These are phyloP conservation scores for Byssochlamys sp. DNA, from an alignment of 2,329 filamentous ascomycete species.

Conservation along the genomic window DNA sequence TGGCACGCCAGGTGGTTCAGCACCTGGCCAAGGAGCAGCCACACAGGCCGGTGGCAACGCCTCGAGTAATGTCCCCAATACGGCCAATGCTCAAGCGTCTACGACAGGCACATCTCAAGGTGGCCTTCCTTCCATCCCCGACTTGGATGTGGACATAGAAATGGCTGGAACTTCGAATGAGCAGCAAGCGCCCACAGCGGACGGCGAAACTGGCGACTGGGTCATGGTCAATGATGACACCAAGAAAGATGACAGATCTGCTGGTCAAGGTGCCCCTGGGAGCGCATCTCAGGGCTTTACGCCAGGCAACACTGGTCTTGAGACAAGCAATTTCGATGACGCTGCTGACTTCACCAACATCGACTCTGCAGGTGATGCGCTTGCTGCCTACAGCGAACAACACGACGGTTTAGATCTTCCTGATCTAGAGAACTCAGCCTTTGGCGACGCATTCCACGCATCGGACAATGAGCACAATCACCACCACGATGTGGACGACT, in stretches of 20 bases:
- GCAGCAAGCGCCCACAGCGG: constrained; percentile 26
- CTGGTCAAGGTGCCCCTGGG: constrained; percentile 2
- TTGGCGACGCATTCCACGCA: constrained; percentile 70
- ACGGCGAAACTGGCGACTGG: constrained; percentile 57
- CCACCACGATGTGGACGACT: constrained; percentile 32
- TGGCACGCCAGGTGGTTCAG: constrained; percentile 13
- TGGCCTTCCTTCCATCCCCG: constrained; percentile 13
- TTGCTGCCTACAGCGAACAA: constrained; percentile 57
- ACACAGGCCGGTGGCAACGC: constrained; percentile 30
- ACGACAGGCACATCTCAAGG: constrained; percentile 3
- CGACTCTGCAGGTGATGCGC: constrained; percentile 62
- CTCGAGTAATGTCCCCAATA: constrained; percentile 40
- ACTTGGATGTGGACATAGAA: constrained; percentile 37
- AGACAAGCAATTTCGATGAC: constrained; percentile 30
- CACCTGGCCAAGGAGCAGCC: constrained; percentile 3
- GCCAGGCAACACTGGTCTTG: constrained; percentile 19
- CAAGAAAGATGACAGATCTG: constrained; percentile 22
- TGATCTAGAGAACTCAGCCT: constrained; percentile 69
- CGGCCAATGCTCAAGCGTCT: constrained; percentile 5
- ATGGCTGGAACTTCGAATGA: constrained; percentile 45
- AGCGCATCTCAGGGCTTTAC: constrained; percentile 17
- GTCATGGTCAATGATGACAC: constrained; percentile 61
- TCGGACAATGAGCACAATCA: constrained; percentile 39
- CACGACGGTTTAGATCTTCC: constrained; percentile 45
- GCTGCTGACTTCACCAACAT: constrained; percentile 40